Base-by-base conservation (phyloP, 2,329 filamentous ascomycete species). In the Exophiala viscosa region DNA sequence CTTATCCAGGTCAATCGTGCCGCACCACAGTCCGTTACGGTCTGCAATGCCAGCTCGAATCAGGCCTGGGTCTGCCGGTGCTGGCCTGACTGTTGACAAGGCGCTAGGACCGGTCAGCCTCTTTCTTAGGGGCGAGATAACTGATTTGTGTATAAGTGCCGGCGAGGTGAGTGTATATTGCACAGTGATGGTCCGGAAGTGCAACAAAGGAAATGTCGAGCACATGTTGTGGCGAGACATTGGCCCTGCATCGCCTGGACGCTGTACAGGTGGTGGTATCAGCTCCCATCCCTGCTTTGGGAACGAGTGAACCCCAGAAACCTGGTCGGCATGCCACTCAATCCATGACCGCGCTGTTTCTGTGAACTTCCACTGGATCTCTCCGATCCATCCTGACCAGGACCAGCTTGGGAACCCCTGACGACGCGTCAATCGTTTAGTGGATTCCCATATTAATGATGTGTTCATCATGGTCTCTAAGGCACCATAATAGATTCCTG, bases 331-430 rank as follows among this genome's bases (percentile, higher is more conserved):
- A 47, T 63, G 60, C 60, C 60, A 63, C 32, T 60, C 50, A 36
- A 63, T 63, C 60, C 60, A 63, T 15, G 59, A 61, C 18, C 51
- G 47, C 9, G 57, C 59, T 9, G 51, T 45, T 41, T 63, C 57
- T 32, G 49, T 60, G 45, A 52, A 60, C 39, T 59, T 63, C 60
- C 60, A 63, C 34, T 63, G 60, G n/a, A 61, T 61, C 38, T 63
- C 60, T 11, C 60, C 60, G 1, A 60, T 44, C 60, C 60, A 63
- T 14, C 60, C 60, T 6, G 60, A 57, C 60, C 60, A 63, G 38
- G 60, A 63, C 59, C 59, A 61, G 33, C 52, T 60, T 2, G 60
- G 59, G 35, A 63, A 63, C 28, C 54, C 54, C 6, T 23, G 43
- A 18, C 60, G 48, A 6, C 57, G 59, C 14, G 42, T 32, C n/a